Base-by-base conservation (phyloP, 2,329 filamentous ascomycete species). In the Leptographium procerum region DNA sequence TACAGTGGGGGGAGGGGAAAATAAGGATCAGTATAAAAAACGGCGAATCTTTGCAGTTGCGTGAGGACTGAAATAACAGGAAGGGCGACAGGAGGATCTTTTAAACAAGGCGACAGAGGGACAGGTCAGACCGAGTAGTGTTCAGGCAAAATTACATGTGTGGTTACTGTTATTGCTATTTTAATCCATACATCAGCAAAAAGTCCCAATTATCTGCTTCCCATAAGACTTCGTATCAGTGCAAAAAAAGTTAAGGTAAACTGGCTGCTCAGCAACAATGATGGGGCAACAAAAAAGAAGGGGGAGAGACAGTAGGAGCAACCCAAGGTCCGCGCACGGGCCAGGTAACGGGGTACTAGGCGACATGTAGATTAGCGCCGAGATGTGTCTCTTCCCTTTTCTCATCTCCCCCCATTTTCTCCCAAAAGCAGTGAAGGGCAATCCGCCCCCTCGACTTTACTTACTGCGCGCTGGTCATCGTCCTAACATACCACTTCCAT, bases 331-430 rank as follows among this genome's bases (percentile, higher is more conserved):
- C 29, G 29, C 55, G 61, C 60, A 61, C 61, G 58, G 60, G 57
- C 57, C 62, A 62, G 57, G 36, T 53, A 61, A 64, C 59, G 57
- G 55, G 34, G 43, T 7, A 10, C 61, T 61, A 64, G 60, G 53
- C 57, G 26, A 28, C 36, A 52, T 60, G 2, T 9, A 50, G 62
- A 33, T 57, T 64, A 64, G 61, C 51, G 52, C 54, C 22, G 3
- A 55, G 50, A 52, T 57, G 57, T 62, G 58, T 59, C 58, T 58
- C 51, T 45, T 57, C 57, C 58, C 47, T 53, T 56, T 58, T 59
- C 58, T 55, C 58, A 53, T 47, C 60, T 58, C 56, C 59, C 59
- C 59, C 59, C 53, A 58, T 58, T 61, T 60, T 58, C 52, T 57
- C 48, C 52, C 57, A 58, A 36, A 59, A 51, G 57, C 52, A 56